Conservation (phyloP, 2,329 filamentous ascomycete species). For the Pseudopithomyces chartarum region DNA sequence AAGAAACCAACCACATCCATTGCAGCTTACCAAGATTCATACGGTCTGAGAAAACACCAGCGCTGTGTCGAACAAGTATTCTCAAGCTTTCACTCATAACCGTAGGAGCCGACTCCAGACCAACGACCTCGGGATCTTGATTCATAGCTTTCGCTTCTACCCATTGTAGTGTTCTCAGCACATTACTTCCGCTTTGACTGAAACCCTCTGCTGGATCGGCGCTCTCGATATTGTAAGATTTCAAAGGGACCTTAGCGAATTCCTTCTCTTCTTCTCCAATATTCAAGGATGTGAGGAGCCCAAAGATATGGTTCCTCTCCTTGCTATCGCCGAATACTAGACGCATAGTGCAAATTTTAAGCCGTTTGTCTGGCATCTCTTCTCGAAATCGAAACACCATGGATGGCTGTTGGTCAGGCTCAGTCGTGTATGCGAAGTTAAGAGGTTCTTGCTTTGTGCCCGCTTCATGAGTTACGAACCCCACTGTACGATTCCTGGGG, state of each 20-base stretch:
- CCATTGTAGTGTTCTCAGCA: slow-evolving; percentile 60
- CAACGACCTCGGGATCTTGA: slow-evolving; percentile 61
- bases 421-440: slow-evolving; percentile 70
- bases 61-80: slow-evolving; percentile 74
- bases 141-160: slow-evolving; percentile 75
- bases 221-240: slow-evolving; percentile 67
- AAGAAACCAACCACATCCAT: slow-evolving; percentile 2
- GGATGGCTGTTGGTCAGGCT: slow-evolving; percentile 68
- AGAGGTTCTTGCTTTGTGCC: slow-evolving; percentile 66
- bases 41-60: slow-evolving; percentile 80
- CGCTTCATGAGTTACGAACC: slow-evolving; percentile 74
- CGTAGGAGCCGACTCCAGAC: slow-evolving; percentile 65
- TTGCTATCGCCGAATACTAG: slow-evolving; percentile 77
- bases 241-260: slow-evolving; percentile 70
- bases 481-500: slow-evolving; percentile 76
- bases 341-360: slow-evolving; percentile 66
- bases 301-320: slow-evolving; percentile 73
- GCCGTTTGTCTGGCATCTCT: slow-evolving; percentile 51
- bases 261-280: slow-evolving; percentile 70
- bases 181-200: slow-evolving; percentile 44
- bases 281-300: slow-evolving; percentile 73
- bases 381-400: slow-evolving; percentile 74
- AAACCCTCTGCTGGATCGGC: slow-evolving; percentile 56
- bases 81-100: slow-evolving; percentile 78
- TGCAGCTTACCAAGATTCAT: slow-evolving; percentile 68